Conservation (phyloP, 129 eudicot species). For the sunflower (Helianthus annuus) region DNA sequence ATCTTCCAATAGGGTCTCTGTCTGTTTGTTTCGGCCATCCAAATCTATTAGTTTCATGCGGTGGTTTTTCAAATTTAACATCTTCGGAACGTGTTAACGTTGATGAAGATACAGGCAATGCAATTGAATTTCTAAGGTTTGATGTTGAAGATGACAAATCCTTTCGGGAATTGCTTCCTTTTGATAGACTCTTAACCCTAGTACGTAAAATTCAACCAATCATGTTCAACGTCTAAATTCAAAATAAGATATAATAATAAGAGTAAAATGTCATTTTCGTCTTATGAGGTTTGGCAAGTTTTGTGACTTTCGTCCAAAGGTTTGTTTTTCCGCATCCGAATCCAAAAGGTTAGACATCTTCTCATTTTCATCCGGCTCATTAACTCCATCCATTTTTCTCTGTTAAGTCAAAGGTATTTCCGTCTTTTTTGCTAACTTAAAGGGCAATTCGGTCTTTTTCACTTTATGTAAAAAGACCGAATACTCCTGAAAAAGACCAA, state of each 20-base stretch:
- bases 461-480: too few species aligned
- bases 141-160: slow-evolving; percentile 45
- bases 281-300: too few species aligned
- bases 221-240: slow-evolving; percentile 14
- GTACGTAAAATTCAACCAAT: slow-evolving; percentile 12
- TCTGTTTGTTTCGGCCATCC: slow-evolving; percentile 51
- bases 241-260: not conserved
- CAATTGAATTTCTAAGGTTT: slow-evolving; percentile 47
- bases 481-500: too few species aligned
- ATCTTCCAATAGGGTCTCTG: slow-evolving; percentile 42
- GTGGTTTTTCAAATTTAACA: slow-evolving; percentile 22
- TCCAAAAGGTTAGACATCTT: too few species aligned
- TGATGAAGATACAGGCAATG: slow-evolving; percentile 34
- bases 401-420: too few species aligned
- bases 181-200: slow-evolving; percentile 76
- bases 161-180: slow-evolving; percentile 58
- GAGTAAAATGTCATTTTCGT: too few species aligned
- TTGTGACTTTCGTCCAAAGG: too few species aligned
- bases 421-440: too few species aligned
- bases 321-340: too few species aligned
- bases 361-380: too few species aligned
- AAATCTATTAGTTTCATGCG: slow-evolving; percentile 42
- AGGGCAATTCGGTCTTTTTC: too few species aligned
- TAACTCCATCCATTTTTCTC: too few species aligned
- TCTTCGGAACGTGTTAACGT: slow-evolving; percentile 37